phyloP scores from a whole-genome alignment of 192 early-diverging fungal species.

The Gryganskiella cystojenkinii region DNA sequence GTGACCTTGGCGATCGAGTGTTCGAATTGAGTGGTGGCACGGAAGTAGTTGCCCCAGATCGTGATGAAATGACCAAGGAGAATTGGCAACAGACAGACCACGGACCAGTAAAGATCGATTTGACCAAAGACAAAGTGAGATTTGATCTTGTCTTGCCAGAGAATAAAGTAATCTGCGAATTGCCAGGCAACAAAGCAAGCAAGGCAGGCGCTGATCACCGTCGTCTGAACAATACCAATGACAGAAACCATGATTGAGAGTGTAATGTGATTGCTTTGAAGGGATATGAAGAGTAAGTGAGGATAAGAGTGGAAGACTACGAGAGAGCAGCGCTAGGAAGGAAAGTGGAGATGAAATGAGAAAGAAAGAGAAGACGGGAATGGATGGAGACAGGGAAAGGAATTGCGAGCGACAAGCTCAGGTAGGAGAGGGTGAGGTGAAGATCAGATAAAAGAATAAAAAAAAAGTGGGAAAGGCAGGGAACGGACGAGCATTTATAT shows the following conservation, averaged over 20 bases:
- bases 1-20: conserved; percentile 44
- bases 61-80: conserved; percentile 47
- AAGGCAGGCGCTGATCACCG: conserved; percentile 22
- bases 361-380: not conserved
- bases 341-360: not conserved
- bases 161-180: conserved; percentile 36
- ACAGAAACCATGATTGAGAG: conserved; percentile 18
- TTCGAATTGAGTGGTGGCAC: conserved; percentile 25
- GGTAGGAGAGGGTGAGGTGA: not conserved
- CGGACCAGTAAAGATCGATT: conserved; percentile 42
- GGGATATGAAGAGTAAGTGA: not conserved
- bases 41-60: conserved; percentile 53
- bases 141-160: conserved; percentile 27
- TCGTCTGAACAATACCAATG: not conserved
- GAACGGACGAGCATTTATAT: conserved; percentile 1
- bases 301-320: not conserved
- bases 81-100: conserved; percentile 36
- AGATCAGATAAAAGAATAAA: not conserved
- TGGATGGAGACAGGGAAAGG: not conserved
- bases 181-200: conserved; percentile 14
- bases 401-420: not conserved
- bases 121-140: conserved; percentile 20
- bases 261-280: not conserved
- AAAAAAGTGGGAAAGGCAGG: not conserved
- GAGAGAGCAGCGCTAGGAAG: not conserved